These are phyloP conservation scores for Trichophyton rubrum DNA, from an alignment of 2,329 filamentous ascomycete species.

Conservation along the genomic window DNA sequence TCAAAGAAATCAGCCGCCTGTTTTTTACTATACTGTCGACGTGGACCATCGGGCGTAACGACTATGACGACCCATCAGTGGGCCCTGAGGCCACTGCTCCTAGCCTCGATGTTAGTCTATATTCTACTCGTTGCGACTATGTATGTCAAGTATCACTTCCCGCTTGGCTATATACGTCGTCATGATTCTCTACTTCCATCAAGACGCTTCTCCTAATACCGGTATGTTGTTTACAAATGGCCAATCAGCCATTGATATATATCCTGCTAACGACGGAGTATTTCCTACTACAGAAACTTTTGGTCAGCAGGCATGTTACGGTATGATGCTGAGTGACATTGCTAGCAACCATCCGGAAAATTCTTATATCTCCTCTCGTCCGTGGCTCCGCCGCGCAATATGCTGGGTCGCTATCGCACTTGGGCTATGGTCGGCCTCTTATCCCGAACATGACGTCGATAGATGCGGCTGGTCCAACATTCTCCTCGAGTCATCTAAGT, in stretches of 20 bases:
- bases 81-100: conserved; percentile 37
- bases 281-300: conserved; percentile 37
- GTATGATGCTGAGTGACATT: conserved; percentile 41
- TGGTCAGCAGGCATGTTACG: conserved; percentile 40
- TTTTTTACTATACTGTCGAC: conserved; percentile 36
- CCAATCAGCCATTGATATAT: not conserved
- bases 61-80: conserved; percentile 44
- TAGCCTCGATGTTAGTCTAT: conserved; percentile 37
- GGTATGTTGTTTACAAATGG: conserved; percentile 24
- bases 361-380: conserved; percentile 33
- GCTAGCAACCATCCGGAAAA: conserved; percentile 37
- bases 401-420: conserved; percentile 25
- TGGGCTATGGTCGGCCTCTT: conserved; percentile 39
- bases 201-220: conserved; percentile 34
- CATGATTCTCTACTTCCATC: conserved; percentile 40
- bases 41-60: conserved; percentile 41
- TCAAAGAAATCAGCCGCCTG: conserved; percentile 34
- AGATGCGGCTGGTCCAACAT: conserved; percentile 38
- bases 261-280: not conserved
- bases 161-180: conserved; percentile 31
- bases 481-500: conserved; percentile 30
- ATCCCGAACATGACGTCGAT: conserved; percentile 40
- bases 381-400: conserved; percentile 28
- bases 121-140: conserved; percentile 34
- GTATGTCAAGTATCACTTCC: conserved; percentile 35